Conservation (phyloP, 495 filamentous ascomycete genomes). For the Neurospora africana region DNA sequence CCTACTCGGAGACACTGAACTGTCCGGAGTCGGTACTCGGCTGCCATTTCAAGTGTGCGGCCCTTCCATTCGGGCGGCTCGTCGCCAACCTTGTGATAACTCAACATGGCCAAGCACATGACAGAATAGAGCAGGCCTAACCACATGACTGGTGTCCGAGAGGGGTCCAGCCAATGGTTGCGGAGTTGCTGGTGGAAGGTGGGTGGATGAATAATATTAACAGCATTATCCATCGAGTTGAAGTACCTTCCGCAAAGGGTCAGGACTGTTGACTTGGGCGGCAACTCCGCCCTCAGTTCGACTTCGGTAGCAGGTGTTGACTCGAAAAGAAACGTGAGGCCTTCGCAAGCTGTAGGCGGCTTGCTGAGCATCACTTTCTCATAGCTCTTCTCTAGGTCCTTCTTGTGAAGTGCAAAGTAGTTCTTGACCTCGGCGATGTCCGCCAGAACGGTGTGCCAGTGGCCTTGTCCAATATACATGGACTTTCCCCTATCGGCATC, state of each 20-base stretch:
- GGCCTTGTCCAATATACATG: slow-evolving; percentile 76
- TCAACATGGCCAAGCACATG: slow-evolving; percentile 82
- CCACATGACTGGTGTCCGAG: slow-evolving; percentile 75
- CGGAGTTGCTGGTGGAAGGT: slow-evolving; percentile 83
- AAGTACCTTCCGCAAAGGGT: slow-evolving; percentile 67
- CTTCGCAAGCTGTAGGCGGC: slow-evolving; percentile 44
- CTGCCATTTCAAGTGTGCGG: slow-evolving; percentile 65
- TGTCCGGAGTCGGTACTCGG: slow-evolving; percentile 67
- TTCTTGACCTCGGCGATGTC: slow-evolving; percentile 92
- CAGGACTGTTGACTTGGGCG: slow-evolving; percentile 69
- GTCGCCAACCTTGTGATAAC: slow-evolving; percentile 81
- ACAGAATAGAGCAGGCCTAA: slow-evolving; percentile 80
- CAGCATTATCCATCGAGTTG: slow-evolving; percentile 41
- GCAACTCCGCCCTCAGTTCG: slow-evolving; percentile 71
- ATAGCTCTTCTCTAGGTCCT: slow-evolving; percentile 45
- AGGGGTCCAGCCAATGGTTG: slow-evolving; percentile 76
- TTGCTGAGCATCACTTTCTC: slow-evolving; percentile 56
- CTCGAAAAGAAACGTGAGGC: slow-evolving; percentile 66
- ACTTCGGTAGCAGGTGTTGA: slow-evolving; percentile 55
- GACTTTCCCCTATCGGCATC: slow-evolving; percentile 68
- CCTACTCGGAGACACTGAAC: slow-evolving; percentile 80
- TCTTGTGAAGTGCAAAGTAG: slow-evolving; percentile 58
- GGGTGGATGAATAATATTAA: slow-evolving; percentile 75
- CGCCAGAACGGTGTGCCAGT: slow-evolving; percentile 80
- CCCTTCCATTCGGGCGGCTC: slow-evolving; percentile 77